Percentiles rank a stretch among this genome's conserved stretches.
phyloP scores from a whole-genome alignment of 2,329 filamentous ascomycete genomes.

The Dichotomopilus funicola region DNA sequence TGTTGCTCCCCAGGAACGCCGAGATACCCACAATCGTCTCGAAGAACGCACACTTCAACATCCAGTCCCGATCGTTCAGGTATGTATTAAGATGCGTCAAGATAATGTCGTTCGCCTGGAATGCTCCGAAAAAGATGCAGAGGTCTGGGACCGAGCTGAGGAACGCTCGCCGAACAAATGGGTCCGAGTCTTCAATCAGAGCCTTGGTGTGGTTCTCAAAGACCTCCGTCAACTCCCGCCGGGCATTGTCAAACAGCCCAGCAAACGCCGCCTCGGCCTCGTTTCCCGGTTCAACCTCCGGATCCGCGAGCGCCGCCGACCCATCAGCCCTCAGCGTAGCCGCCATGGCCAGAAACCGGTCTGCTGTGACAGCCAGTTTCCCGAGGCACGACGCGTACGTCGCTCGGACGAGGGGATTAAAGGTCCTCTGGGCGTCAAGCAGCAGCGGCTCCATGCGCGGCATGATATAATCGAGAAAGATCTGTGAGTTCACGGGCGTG shows the following conservation, averaged over 20 bases:
- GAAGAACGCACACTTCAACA: conserved; percentile 92
- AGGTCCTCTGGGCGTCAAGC: conserved; percentile 41
- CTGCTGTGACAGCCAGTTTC: conserved; percentile 77
- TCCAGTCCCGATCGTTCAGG: conserved; percentile 93
- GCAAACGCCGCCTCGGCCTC: conserved; percentile 67
- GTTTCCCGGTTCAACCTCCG: conserved; percentile 67
- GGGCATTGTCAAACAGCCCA: conserved; percentile 81
- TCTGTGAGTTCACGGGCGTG: conserved; percentile 66
- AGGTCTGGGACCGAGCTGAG: conserved; percentile 84
- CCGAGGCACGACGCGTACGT: conserved; percentile 92
- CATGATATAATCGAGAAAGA: conserved; percentile 62
- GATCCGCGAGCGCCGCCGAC: conserved; percentile 68
- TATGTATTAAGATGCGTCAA: conserved; percentile 96
- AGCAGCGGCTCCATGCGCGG: conserved; percentile 54
- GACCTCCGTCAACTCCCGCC: conserved; percentile 70
- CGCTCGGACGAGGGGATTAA: conserved; percentile 69
- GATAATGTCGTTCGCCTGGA: conserved; percentile 92
- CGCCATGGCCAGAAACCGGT: conserved; percentile 82
- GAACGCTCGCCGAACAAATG: conserved; percentile 83
- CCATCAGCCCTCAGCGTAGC: conserved; percentile 81
- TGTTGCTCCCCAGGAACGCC: conserved; percentile 80
- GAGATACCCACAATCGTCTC: conserved; percentile 91
- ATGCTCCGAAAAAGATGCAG: conserved; percentile 89
- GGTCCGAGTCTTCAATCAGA: conserved; percentile 78
- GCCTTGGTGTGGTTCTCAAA: conserved; percentile 87